A percentile compares a stretch with the other conserved stretches of the same genome.
These are phyloP conservation scores for Candida adriatica DNA, from an alignment of 805 yeast genomes.

Conservation along the genomic window DNA sequence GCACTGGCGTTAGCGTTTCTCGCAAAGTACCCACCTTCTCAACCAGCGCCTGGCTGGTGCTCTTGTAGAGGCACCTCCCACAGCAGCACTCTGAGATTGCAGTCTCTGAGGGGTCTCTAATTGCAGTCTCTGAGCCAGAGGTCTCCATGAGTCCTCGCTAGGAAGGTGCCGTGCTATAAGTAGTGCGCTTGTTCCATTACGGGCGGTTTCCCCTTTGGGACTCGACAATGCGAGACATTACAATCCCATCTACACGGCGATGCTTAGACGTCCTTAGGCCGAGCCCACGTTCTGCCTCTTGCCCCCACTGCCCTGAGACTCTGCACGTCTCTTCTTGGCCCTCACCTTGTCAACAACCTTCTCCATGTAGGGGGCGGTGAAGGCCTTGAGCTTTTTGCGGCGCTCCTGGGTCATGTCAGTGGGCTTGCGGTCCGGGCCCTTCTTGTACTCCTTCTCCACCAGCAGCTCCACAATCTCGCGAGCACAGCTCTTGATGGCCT, in stretches of 20 bases:
- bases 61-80: slow-evolving; percentile 14
- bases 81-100: slow-evolving; percentile 21
- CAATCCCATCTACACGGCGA: no score
- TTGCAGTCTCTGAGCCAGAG: no score
- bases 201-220: no score
- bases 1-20: no score
- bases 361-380: slow-evolving; percentile 58
- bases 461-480: slow-evolving; percentile 66
- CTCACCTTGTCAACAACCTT: slow-evolving; percentile 47
- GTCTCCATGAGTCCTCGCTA: no score
- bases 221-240: no score
- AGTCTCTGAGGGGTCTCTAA: no score
- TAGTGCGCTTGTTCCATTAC: no score
- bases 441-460: slow-evolving; percentile 60
- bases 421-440: slow-evolving; percentile 46
- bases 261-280: neutral
- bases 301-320: neutral
- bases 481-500: slow-evolving; percentile 68
- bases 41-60: slow-evolving; percentile 7
- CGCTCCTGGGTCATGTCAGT: slow-evolving; percentile 69
- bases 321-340: slow-evolving; percentile 26
- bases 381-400: slow-evolving; percentile 60
- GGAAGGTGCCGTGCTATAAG: no score
- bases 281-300: neutral
- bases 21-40: slow-evolving; percentile 14